Conservation (phyloP, 176 grass and related monocot genomes). For the Microstegium vimineum region DNA sequence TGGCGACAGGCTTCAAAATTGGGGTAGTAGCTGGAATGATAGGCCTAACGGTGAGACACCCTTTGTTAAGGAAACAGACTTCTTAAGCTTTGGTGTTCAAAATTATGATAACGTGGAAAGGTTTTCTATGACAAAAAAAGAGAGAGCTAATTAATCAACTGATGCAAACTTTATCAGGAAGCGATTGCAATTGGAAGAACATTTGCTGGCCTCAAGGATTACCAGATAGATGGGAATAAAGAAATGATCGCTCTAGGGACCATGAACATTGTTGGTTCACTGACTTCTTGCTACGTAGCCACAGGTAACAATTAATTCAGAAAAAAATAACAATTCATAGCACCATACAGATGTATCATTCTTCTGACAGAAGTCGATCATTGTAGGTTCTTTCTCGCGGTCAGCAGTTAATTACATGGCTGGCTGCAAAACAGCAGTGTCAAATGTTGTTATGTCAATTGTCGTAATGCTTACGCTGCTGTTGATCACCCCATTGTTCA, state of each 20-base stretch:
- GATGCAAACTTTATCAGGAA: conserved; percentile 55
- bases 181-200: conserved; percentile 97
- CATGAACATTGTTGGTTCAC: conserved; percentile 89
- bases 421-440: conserved; percentile 72
- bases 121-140: neutral
- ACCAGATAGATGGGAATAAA: conserved; percentile 93
- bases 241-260: conserved; percentile 96
- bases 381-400: conserved; percentile 86
- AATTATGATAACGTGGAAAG: neutral
- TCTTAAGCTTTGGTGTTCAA: neutral
- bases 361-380: conserved; percentile 14
- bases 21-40: conserved; percentile 73
- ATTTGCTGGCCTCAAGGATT: conserved; percentile 80
- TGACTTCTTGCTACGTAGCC: conserved; percentile 88
- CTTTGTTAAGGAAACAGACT: neutral
- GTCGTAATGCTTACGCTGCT: conserved; percentile 74
- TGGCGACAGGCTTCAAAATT: conserved; percentile 62
- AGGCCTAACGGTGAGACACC: conserved; percentile 61
- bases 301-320: conserved; percentile 56
- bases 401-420: conserved; percentile 95
- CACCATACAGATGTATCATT: neutral
- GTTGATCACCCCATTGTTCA: conserved; percentile 92
- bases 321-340: neutral
- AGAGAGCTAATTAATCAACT: neutral
- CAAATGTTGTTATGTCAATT: conserved; percentile 82